phyloP scores from a whole-genome alignment of 768 basidiomycete genomes.

The Amanita subjunquillea region DNA sequence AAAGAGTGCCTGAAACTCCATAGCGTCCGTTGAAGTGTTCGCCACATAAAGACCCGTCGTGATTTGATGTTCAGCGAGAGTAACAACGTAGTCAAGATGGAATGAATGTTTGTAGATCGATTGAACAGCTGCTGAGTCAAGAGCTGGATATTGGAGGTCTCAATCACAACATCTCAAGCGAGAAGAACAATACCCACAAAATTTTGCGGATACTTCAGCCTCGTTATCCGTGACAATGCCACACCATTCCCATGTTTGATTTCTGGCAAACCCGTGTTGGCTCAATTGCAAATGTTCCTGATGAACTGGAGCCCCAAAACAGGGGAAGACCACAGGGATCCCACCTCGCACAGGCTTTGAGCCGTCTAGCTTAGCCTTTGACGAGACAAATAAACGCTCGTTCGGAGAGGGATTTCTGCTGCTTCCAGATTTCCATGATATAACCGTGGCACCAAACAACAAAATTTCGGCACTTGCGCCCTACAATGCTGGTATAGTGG shows the following conservation, averaged over 20 bases:
- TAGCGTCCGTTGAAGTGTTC: constrained; percentile 47
- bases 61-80: constrained; percentile 62
- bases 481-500: constrained; percentile 20
- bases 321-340: constrained; percentile 66
- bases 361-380: constrained; percentile 71
- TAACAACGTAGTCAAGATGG: constrained; percentile 72
- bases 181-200: constrained; percentile 42
- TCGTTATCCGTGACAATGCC: constrained; percentile 55
- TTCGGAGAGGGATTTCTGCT: constrained; percentile 21
- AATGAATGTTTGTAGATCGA: constrained; percentile 56
- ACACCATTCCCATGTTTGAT: constrained; percentile 61
- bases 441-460: constrained; percentile 77
- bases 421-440: constrained; percentile 69
- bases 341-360: constrained; percentile 60
- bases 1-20: constrained; percentile 88
- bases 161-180: background rate
- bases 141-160: constrained; percentile 27
- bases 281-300: constrained; percentile 57
- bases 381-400: constrained; percentile 77
- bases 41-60: constrained; percentile 73
- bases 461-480: constrained; percentile 59
- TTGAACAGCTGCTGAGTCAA: constrained; percentile 54
- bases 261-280: constrained; percentile 93
- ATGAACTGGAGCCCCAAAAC: constrained; percentile 80
- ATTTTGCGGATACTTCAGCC: constrained; percentile 61